Evolutionary conservation across 257 asterid genomes (phyloP).

Genomic region (Solanum paucissectum): DNA sequence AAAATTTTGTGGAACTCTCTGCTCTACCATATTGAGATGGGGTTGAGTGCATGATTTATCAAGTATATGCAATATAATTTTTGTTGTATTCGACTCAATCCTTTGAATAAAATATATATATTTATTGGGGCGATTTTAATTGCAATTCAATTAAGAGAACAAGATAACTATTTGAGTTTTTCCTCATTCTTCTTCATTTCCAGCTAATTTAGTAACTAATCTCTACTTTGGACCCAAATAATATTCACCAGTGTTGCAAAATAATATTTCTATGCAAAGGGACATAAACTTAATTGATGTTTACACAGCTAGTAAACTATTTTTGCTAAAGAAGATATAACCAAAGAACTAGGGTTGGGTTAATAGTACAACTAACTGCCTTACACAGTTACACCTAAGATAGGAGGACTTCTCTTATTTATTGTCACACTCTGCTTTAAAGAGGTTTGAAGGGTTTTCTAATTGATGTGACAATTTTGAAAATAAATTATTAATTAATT

Average conservation of each 20-base stretch:
- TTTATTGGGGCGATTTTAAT: background rate
- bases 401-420: background rate
- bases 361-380: background rate
- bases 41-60: background rate
- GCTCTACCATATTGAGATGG: background rate
- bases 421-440: background rate
- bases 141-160: background rate
- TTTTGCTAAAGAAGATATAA: background rate
- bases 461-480: background rate
- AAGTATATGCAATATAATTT: background rate
- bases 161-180: background rate
- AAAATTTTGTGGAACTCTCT: no score
- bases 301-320: background rate
- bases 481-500: background rate
- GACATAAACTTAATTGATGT: background rate
- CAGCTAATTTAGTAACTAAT: background rate
- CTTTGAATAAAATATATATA: background rate
- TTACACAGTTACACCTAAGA: background rate
- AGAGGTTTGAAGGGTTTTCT: background rate
- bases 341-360: background rate
- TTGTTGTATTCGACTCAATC: background rate
- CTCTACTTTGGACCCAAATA: background rate
- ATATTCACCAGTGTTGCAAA: background rate
- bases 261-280: background rate
- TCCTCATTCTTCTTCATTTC: background rate